Conservation (phyloP, 148 eudicot species). For the Beta vulgaris region DNA sequence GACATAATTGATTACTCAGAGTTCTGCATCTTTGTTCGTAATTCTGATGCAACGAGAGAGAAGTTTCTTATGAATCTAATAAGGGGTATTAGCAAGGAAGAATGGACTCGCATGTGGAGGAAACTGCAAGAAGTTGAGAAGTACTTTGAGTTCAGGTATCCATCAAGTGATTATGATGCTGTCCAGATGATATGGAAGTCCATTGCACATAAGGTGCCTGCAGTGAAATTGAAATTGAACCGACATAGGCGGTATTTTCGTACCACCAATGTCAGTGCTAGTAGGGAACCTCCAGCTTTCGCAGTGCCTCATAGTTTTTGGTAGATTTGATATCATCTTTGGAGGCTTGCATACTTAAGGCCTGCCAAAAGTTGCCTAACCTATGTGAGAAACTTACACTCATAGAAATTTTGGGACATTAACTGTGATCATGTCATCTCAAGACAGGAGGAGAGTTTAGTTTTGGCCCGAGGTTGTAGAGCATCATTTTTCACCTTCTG, state of each 20-base stretch:
- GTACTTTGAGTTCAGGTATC: conserved; percentile 68
- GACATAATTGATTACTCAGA: conserved; percentile 80
- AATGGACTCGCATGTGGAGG: conserved; percentile 90
- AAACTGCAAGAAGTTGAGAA: conserved; percentile 67
- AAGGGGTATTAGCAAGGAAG: conserved; percentile 60
- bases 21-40: conserved; percentile 75
- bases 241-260: conserved; percentile 46
- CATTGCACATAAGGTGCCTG: conserved; percentile 63
- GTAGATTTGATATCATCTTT: conserved; percentile 18
- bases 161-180: conserved; percentile 73
- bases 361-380: conserved; percentile 10
- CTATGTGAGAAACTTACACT: conserved; percentile 11
- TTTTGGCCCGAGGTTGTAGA: not conserved
- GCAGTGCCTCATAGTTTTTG: conserved; percentile 37
- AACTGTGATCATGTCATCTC: not conserved
- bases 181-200: conserved; percentile 92
- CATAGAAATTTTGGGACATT: conserved; percentile 4
- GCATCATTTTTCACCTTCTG: not conserved
- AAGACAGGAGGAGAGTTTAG: not conserved
- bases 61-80: conserved; percentile 64
- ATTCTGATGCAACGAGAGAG: conserved; percentile 66
- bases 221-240: conserved; percentile 50
- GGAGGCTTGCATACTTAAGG: conserved; percentile 8
- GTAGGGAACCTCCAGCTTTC: conserved; percentile 28
- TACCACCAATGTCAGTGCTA: not conserved